Conservation (phyloP, 139 green algal species). For the Chlorella sp. region DNA sequence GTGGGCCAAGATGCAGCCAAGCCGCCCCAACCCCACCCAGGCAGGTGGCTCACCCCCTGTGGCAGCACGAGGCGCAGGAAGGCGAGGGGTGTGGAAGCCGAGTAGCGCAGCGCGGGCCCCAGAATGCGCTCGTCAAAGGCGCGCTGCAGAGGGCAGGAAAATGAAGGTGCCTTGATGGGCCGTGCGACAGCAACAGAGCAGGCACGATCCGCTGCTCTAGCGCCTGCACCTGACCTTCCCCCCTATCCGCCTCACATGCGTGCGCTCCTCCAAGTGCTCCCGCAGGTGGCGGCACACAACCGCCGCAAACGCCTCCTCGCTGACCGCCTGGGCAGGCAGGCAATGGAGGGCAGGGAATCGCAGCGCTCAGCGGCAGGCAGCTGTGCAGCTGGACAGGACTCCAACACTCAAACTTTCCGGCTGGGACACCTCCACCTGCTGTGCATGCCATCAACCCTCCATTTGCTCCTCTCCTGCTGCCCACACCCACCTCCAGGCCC, state of each 20-base stretch:
- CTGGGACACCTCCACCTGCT: too few relatives aligned
- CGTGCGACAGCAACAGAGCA: too few relatives aligned
- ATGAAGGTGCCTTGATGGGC: too few relatives aligned
- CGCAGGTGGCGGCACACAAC: conserved; percentile 60
- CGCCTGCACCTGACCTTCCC: too few relatives aligned
- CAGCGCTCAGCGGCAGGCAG: background rate
- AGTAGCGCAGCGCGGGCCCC: conserved; percentile 52
- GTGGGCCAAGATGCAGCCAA: too few relatives aligned
- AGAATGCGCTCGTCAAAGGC: conserved; percentile 58
- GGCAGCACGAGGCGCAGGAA: conserved; percentile 67
- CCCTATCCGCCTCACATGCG: too few relatives aligned
- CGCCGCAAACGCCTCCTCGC: conserved; percentile 63
- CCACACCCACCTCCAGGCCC: conserved; percentile 32
- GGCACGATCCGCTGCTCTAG: too few relatives aligned
- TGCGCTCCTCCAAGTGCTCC: conserved; percentile 2
- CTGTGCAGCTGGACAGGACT: background rate
- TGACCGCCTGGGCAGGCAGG: conserved; percentile 31
- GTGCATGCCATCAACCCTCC: too few relatives aligned
- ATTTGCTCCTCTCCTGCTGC: background rate
- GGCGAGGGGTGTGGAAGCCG: conserved; percentile 58
- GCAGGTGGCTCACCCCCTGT: background rate
- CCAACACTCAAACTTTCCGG: too few relatives aligned
- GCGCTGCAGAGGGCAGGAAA: background rate
- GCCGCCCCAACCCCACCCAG: background rate
- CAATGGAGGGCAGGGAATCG: background rate